Evolutionary conservation across 2,329 filamentous ascomycete genomes (phyloP).

Genomic region (Lecanosticta acicola): DNA sequence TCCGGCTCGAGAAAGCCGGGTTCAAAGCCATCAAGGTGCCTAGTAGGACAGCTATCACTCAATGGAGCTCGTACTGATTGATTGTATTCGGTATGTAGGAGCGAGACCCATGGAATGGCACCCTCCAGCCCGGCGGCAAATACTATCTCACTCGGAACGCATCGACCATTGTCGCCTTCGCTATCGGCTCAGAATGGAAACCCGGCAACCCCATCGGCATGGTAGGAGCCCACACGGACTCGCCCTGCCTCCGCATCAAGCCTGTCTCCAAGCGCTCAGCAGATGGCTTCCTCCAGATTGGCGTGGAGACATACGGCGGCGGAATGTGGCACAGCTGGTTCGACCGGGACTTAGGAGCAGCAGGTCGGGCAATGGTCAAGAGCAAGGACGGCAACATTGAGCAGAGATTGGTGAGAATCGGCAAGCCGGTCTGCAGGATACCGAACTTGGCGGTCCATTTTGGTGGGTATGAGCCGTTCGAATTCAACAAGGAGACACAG

Average conservation of each 20-base stretch:
- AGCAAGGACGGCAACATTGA: conserved; percentile 65
- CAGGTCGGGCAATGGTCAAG: conserved; percentile 76
- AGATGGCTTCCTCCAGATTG: conserved; percentile 86
- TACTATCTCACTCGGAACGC: conserved; percentile 94
- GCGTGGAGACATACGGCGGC: conserved; percentile 93
- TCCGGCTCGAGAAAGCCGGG: conserved; percentile 72
- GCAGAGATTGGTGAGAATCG: conserved; percentile 82
- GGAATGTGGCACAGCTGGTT: conserved; percentile 99
- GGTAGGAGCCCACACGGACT: conserved; percentile 95
- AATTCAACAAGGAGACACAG: conserved; percentile 96
- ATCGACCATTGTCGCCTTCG: conserved; percentile 88
- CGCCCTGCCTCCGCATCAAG: conserved; percentile 85
- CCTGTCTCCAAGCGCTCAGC: conserved; percentile 84
- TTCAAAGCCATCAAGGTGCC: conserved; percentile 73
- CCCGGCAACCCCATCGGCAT: conserved; percentile 86
- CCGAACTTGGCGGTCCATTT: conserved; percentile 93
- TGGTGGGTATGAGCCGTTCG: conserved; percentile 76
- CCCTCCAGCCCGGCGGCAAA: conserved; percentile 78
- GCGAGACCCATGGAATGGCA: conserved; percentile 78
- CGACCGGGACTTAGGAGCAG: conserved; percentile 85
- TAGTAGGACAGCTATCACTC: conserved; percentile 1
- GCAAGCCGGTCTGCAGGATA: conserved; percentile 83
- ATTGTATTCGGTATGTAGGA: conserved; percentile 48
- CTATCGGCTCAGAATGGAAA: conserved; percentile 84
- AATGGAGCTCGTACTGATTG: not conserved